Percentiles rank a stretch among this genome's conserved stretches.
Evolutionary conservation across 441 rosid genomes (phyloP).

Genomic region (Erodium texanum): DNA sequence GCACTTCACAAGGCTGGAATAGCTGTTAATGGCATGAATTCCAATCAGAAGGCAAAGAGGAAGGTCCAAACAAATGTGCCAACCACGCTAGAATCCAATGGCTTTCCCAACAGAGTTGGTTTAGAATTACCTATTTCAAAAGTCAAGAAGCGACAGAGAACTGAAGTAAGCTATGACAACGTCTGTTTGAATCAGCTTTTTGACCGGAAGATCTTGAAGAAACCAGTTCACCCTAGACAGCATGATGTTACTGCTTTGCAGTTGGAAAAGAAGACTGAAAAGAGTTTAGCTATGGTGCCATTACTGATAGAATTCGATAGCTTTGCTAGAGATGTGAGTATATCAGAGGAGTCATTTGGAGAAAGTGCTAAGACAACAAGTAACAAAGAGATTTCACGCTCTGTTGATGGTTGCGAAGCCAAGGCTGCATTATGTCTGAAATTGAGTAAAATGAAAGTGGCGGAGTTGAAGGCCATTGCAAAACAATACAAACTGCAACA

Average conservation of each 20-base stretch:
- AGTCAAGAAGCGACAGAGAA: not conserved
- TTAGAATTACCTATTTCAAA: constrained; percentile 3
- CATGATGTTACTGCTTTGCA: not conserved
- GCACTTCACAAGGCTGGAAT: constrained; percentile 3
- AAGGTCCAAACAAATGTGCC: not conserved
- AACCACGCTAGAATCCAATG: not conserved
- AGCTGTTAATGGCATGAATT: constrained; percentile 1
- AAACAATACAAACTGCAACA: constrained; percentile 11
- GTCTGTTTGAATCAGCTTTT: not conserved
- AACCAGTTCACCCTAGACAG: constrained; percentile 1
- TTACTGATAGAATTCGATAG: not conserved
- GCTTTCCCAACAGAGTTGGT: not conserved
- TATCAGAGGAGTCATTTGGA: constrained; percentile 6
- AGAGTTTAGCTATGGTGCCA: not conserved
- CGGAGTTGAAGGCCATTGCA: constrained; percentile 20
- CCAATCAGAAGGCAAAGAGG: constrained; percentile 10
- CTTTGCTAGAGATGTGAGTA: not conserved
- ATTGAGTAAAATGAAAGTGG: constrained; percentile 6
- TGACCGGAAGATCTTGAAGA: constrained; percentile 4
- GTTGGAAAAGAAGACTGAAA: not conserved
- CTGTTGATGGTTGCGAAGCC: not conserved
- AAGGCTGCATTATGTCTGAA: constrained; percentile 5
- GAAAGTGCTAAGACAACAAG: not conserved
- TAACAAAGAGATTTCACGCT: not conserved
- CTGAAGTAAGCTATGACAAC: not conserved